Conservation (phyloP, 306 rosid genomes). For the Lagenaria siceraria region DNA sequence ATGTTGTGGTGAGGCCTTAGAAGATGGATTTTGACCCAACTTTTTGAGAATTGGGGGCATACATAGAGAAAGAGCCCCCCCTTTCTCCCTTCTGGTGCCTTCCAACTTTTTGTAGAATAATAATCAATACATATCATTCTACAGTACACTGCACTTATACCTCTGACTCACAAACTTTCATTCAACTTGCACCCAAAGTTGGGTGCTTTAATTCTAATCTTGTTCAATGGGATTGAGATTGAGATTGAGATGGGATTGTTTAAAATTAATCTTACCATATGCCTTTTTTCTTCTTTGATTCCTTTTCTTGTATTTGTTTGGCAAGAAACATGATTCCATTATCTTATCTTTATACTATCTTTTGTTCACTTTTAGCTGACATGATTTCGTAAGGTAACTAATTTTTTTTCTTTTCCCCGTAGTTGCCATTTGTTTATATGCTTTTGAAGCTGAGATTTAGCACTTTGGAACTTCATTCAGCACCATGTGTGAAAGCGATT, state of each 20-base stretch:
- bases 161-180: neutral
- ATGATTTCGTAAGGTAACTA: neutral
- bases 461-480: neutral
- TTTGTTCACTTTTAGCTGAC: constrained; percentile 2
- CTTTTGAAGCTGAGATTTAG: neutral
- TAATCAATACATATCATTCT: neutral
- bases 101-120: neutral
- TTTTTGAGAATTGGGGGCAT: neutral
- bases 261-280: neutral
- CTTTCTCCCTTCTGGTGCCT: neutral
- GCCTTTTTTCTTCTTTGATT: neutral
- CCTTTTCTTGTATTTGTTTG: neutral
- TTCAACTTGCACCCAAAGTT: constrained; percentile 4
- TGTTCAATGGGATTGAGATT: neutral
- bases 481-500: neutral
- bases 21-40: constrained; percentile 9
- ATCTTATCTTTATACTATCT: neutral
- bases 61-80: neutral
- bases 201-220: neutral
- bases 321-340: neutral
- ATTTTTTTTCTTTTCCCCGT: neutral
- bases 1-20: neutral
- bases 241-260: neutral
- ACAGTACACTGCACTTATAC: neutral
- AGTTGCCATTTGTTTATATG: neutral